These are phyloP conservation scores for Aspergillus unguis DNA, from an alignment of 2,329 filamentous ascomycete species.

Conservation along the genomic window DNA sequence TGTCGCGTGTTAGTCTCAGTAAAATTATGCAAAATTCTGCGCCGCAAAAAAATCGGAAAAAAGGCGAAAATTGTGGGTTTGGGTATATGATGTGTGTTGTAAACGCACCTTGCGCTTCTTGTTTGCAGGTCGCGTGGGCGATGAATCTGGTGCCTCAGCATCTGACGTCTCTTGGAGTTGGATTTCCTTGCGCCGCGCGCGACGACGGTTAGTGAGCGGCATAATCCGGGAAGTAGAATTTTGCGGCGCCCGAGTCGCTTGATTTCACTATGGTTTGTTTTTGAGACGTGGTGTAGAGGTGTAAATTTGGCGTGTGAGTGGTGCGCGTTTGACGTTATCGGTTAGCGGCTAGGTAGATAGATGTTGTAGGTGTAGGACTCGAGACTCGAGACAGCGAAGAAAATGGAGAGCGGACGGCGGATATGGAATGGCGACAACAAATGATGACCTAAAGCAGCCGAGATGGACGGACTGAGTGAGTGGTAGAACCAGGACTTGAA, in stretches of 20 bases:
- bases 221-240: conserved; percentile 25
- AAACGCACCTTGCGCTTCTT: conserved; percentile 48
- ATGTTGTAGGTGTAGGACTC: neutral
- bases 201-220: conserved; percentile 44
- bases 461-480: conserved; percentile 15
- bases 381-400: neutral
- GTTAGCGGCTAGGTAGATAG: neutral
- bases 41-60: neutral
- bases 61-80: neutral
- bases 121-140: conserved; percentile 44
- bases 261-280: neutral
- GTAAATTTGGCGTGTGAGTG: neutral
- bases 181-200: conserved; percentile 45
- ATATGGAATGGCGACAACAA: conserved; percentile 6
- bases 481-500: conserved; percentile 27
- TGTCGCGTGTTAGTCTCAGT: conserved; percentile 13
- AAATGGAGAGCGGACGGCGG: conserved; percentile 7
- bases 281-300: neutral
- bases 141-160: conserved; percentile 47
- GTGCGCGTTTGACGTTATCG: neutral
- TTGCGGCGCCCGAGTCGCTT: neutral
- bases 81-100: neutral
- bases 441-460: conserved; percentile 15
- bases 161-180: conserved; percentile 46
- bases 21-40: neutral